Evolutionary conservation across 345 rosid genomes (phyloP), one percentile per base, ranked within the genome.

Genomic region (Eucalyptus regnans): DNA sequence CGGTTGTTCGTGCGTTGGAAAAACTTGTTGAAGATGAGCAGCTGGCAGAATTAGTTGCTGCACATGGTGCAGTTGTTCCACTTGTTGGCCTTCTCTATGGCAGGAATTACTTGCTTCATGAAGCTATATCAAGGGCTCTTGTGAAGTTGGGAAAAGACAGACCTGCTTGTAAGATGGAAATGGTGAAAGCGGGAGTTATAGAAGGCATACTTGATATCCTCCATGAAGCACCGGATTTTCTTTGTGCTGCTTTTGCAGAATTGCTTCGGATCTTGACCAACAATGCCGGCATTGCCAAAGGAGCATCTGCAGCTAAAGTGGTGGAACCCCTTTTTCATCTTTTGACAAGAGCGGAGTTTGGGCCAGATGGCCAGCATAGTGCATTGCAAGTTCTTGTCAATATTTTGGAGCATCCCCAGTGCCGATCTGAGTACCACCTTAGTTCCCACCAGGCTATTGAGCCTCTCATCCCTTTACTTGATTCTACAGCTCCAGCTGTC

Each of bases 91-190:
- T 98, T 94, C 98, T 98, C 60, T 94, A 94, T 90, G 99, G 99
- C 83, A 95, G 91, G 90, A 97, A 94, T 91, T 97, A 91, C 92
- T 92, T 94, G 93, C 99, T 98, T 92, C 99, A 97, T 89, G 99
- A 98, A 92, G 97, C 99, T 86, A 95, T 96, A 89, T 97, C 99
- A 44, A 93, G 99, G 92, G 98, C 98, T 86, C 95, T 98, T 41
- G 99, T 98, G 91, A 96, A 97, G 96, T 87, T 98, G 91, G 99
- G 99, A 79, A 98, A 98, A 92, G 99, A 98, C 92, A 96, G 99
- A 90, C 99, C 99, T 88, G 95, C 96, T 62, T 97, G 99, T 93
- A 98, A 97, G 93, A 90, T 97, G 94, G 99, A 96, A 92, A 98
- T 98, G 99, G 99, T 97, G 89, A 98, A 96, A 95, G 96, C 99